Conservation (phyloP, 441 rosid species). For the Cnidoscolus chayamansa region DNA sequence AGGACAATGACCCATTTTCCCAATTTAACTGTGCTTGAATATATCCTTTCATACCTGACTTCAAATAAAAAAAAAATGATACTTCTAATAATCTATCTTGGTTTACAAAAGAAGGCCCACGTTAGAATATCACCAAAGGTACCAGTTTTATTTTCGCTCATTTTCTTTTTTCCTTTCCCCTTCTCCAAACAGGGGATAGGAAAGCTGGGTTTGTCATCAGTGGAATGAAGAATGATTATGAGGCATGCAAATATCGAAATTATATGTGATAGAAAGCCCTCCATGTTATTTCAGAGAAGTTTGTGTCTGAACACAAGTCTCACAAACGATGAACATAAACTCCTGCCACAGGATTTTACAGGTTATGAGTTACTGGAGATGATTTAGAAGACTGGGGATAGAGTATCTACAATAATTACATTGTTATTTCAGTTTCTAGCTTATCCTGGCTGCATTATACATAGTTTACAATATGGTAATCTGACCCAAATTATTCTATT, state of each 20-base stretch:
- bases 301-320: background rate
- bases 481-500: slow-evolving; percentile 24
- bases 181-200: no score
- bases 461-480: slow-evolving; percentile 5
- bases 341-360: slow-evolving; percentile 12
- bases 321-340: background rate
- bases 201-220: no score
- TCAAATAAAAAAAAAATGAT: no score
- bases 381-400: background rate
- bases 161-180: no score
- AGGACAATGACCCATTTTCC: no score
- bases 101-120: background rate
- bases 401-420: slow-evolving; percentile 36
- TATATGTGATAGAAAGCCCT: background rate
- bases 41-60: no score
- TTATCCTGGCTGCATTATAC: slow-evolving; percentile 25
- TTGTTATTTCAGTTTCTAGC: slow-evolving; percentile 28
- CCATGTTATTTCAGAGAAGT: background rate
- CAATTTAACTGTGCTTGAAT: no score
- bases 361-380: slow-evolving; percentile 11
- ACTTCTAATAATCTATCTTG: no score
- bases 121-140: background rate
- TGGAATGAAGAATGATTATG: no score
- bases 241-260: no score
- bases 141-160: no score